These are phyloP conservation scores for Wallacemonas rigidus DNA, from an alignment of 208 protist species.

Conservation along the genomic window DNA sequence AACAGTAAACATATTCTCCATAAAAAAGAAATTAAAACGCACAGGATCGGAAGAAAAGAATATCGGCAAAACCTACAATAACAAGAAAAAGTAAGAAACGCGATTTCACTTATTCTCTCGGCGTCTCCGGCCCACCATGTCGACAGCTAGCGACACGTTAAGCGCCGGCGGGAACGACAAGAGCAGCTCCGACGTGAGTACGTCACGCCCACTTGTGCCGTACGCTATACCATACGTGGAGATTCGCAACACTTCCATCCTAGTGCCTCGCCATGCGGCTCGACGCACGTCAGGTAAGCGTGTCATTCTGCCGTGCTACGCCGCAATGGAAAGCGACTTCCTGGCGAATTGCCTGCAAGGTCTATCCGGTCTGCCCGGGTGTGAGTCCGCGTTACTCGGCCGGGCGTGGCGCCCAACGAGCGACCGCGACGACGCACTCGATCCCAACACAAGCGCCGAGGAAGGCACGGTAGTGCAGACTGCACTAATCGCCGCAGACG, in stretches of 20 bases:
- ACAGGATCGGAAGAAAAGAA: too few relatives aligned
- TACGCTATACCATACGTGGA: constrained; percentile 49
- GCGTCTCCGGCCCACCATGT: background rate
- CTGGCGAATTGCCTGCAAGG: constrained; percentile 51
- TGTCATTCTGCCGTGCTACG: constrained; percentile 57
- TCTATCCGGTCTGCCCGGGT: constrained; percentile 52
- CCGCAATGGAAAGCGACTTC: constrained; percentile 42
- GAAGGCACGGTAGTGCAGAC: background rate
- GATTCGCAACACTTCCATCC: constrained; percentile 28
- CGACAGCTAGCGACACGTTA: background rate
- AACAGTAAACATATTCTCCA: too few relatives aligned
- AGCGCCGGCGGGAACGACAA: background rate
- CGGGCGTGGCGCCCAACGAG: constrained; percentile 5
- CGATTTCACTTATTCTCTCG: too few relatives aligned
- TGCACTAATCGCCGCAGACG: background rate
- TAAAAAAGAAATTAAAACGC: too few relatives aligned
- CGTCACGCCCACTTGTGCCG: background rate
- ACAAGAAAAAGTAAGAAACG: too few relatives aligned
- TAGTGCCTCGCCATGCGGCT: background rate
- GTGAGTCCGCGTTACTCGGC: constrained; percentile 52
- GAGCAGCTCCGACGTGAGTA: background rate
- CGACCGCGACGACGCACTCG: background rate
- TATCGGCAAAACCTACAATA: too few relatives aligned
- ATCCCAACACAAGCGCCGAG: background rate
- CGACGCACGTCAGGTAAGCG: constrained; percentile 19